Percentiles rank a stretch among this genome's conserved stretches.
These are phyloP conservation scores for Spizellomyces punctatus DNA, from an alignment of 192 early-diverging fungal species.

Conservation along the genomic window DNA sequence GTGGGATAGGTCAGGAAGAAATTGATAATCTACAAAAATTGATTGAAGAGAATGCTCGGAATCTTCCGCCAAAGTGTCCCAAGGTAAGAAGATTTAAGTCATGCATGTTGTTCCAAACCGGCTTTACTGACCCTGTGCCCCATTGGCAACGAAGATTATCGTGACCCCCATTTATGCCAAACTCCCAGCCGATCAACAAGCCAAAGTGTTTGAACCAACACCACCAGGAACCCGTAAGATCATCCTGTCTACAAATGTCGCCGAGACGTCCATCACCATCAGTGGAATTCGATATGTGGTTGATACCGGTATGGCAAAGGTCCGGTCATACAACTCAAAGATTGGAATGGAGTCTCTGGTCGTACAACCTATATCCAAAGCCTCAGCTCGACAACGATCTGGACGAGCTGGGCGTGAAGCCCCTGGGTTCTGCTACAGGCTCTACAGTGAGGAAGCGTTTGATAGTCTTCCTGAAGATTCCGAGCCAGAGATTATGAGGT, in stretches of 20 bases:
- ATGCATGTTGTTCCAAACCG: too few species aligned
- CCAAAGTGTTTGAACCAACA: conserved; percentile 84
- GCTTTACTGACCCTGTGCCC: too few species aligned
- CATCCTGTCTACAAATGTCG: conserved; percentile 96
- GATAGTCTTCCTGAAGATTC: conserved; percentile 73
- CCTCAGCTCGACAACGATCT: conserved; percentile 84
- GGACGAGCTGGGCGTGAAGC: conserved; percentile 98
- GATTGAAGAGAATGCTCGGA: conserved; percentile 68
- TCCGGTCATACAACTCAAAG: conserved; percentile 84
- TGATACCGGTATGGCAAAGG: conserved; percentile 91
- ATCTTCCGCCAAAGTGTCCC: conserved; percentile 55
- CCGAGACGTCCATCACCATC: conserved; percentile 97
- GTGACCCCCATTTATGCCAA: conserved; percentile 93
- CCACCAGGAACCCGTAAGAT: conserved; percentile 87
- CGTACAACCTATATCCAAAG: conserved; percentile 88
- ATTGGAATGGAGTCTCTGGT: conserved; percentile 85
- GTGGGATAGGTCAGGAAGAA: conserved; percentile 71
- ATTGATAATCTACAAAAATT: conserved; percentile 90
- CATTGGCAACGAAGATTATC: conserved; percentile 46
- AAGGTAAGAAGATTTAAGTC: neutral
- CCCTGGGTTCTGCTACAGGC: conserved; percentile 85
- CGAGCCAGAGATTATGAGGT: conserved; percentile 92
- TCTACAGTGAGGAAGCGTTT: conserved; percentile 88
- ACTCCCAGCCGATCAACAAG: conserved; percentile 85
- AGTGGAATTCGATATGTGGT: conserved; percentile 92